phyloP scores from a whole-genome alignment of 1,284 basidiomycete genomes.

The Microstroma glucosiphilum region DNA sequence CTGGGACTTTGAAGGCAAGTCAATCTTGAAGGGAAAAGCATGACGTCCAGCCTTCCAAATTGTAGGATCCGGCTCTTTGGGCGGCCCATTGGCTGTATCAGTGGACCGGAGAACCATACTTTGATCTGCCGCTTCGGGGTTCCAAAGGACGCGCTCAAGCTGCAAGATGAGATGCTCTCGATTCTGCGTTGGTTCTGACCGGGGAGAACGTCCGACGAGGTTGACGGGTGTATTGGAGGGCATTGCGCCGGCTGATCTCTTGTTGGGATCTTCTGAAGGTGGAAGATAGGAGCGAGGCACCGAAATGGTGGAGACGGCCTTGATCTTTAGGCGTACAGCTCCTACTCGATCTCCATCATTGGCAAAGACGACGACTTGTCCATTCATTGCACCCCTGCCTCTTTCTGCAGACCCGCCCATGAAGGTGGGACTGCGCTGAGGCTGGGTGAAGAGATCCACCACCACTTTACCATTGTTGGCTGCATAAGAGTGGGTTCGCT shows the following conservation, averaged over 20 bases:
- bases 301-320: conserved; percentile 8
- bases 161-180: conserved; percentile 27
- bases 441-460: conserved; percentile 26
- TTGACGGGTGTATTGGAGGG: conserved; percentile 19
- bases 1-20: conserved; percentile 13
- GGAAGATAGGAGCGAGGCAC: not conserved
- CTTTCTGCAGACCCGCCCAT: conserved; percentile 37
- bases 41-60: conserved; percentile 24
- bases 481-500: conserved; percentile 21
- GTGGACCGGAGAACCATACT: no score
- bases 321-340: conserved; percentile 25
- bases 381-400: conserved; percentile 32
- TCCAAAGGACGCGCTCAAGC: conserved; percentile 27
- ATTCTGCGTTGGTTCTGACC: conserved; percentile 9
- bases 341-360: conserved; percentile 23
- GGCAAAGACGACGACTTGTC: conserved; percentile 23
- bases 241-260: not conserved
- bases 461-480: conserved; percentile 22
- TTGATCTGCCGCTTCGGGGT: conserved; percentile 7
- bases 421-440: conserved; percentile 37
- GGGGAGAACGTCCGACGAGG: conserved; percentile 1
- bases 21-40: conserved; percentile 27
- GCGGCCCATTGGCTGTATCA: not conserved
- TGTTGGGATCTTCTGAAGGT: not conserved
- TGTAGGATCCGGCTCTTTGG: conserved; percentile 8